A percentile compares a stretch with the other conserved stretches of the same genome.
phyloP scores from a whole-genome alignment of 257 asterid species.

The Cordia subcordata region DNA sequence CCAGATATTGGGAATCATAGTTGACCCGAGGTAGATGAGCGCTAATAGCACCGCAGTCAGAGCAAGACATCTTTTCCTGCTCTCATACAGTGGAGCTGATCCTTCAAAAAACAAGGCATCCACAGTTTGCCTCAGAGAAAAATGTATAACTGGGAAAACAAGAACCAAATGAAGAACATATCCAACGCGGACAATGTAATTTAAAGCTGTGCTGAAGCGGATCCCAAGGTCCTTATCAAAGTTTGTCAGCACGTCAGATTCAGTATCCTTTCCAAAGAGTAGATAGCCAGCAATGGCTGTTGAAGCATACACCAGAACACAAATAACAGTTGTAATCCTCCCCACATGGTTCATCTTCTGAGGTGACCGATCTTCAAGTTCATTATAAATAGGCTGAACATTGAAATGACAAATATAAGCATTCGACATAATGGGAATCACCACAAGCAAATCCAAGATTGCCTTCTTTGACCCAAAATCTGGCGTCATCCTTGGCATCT shows the following conservation, averaged over 20 bases:
- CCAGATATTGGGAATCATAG: slow-evolving; percentile 93
- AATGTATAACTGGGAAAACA: slow-evolving; percentile 92
- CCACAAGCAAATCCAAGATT: slow-evolving; percentile 82
- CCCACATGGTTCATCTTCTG: slow-evolving; percentile 79
- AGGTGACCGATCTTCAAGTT: slow-evolving; percentile 74
- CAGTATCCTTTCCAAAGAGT: slow-evolving; percentile 86
- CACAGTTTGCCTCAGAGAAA: slow-evolving; percentile 85
- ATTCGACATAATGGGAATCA: slow-evolving; percentile 92
- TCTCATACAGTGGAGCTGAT: slow-evolving; percentile 69
- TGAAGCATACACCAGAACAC: slow-evolving; percentile 70
- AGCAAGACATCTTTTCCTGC: slow-evolving; percentile 80
- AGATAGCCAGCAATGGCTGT: slow-evolving; percentile 81
- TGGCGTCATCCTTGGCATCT: slow-evolving; percentile 75
- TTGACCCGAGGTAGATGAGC: slow-evolving; percentile 71
- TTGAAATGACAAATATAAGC: slow-evolving; percentile 94
- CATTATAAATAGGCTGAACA: slow-evolving; percentile 89
- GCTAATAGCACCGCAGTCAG: slow-evolving; percentile 61
- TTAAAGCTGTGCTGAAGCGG: slow-evolving; percentile 74
- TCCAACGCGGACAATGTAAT: slow-evolving; percentile 81
- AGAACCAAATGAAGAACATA: slow-evolving; percentile 78
- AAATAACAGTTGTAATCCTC: slow-evolving; percentile 64
- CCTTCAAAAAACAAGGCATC: slow-evolving; percentile 74
- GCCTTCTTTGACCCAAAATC: slow-evolving; percentile 80
- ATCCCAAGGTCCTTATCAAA: slow-evolving; percentile 87
- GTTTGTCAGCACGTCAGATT: slow-evolving; percentile 82